phyloP scores from a whole-genome alignment of 1,139 yeast genomes.

The Debaryomyces subglobosus region DNA sequence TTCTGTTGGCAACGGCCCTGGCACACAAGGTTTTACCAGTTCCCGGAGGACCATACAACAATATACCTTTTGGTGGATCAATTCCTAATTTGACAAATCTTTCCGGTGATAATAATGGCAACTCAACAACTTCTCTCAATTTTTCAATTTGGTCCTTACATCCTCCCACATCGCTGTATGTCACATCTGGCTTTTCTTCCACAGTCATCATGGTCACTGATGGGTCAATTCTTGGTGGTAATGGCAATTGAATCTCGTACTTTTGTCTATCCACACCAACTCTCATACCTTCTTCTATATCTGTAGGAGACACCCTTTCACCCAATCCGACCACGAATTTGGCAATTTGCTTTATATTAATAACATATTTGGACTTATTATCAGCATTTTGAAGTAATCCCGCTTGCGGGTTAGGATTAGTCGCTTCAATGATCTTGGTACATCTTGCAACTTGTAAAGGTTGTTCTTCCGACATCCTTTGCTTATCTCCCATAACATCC shows the following conservation, averaged over 20 bases:
- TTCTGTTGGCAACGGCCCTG: conserved; percentile 97
- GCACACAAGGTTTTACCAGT: conserved; percentile 98
- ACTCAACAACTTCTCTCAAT: conserved; percentile 93
- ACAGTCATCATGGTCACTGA: conserved; percentile 99
- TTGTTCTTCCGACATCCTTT: conserved; percentile 89
- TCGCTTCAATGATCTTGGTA: conserved; percentile 86
- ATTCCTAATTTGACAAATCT: conserved; percentile 94
- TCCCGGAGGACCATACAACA: conserved; percentile 97
- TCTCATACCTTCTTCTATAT: conserved; percentile 99
- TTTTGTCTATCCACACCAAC: conserved; percentile 98
- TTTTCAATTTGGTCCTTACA: conserved; percentile 98
- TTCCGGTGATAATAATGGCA: conserved; percentile 93
- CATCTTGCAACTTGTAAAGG: conserved; percentile 98
- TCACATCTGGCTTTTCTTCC: conserved; percentile 95
- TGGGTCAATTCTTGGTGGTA: conserved; percentile 97
- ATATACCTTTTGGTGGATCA: conserved; percentile 97
- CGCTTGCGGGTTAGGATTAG: conserved; percentile 38
- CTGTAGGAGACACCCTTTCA: conserved; percentile 96
- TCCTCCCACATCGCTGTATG: conserved; percentile 94
- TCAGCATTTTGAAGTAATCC: conserved; percentile 62
- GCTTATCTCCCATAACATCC: conserved; percentile 97
- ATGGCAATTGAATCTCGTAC: conserved; percentile 93
- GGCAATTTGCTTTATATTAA: conserved; percentile 96
- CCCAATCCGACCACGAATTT: conserved; percentile 96
- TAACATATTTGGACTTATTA: conserved; percentile 88